Percentiles rank a stretch among this genome's conserved stretches.
Evolutionary conservation across 2,329 filamentous ascomycete species (phyloP).

Genomic region (Fusarium anguioides): DNA sequence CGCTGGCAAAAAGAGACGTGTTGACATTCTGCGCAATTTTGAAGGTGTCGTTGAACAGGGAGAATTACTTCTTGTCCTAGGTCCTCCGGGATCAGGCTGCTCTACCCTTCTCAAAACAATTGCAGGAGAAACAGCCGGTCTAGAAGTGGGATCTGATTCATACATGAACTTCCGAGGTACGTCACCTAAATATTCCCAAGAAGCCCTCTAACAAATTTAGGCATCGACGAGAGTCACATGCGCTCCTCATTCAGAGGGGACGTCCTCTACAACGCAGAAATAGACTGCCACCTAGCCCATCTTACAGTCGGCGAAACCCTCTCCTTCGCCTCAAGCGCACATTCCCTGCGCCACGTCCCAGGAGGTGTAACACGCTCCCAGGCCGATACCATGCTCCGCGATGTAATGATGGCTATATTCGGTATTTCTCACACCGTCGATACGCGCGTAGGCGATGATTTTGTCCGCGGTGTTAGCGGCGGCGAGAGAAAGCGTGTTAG

Average conservation of each 20-base stretch:
- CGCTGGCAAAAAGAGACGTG: constrained; percentile 8
- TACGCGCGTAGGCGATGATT: constrained; percentile 77
- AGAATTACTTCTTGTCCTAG: constrained; percentile 54
- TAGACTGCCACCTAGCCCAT: constrained; percentile 72
- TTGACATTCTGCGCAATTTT: constrained; percentile 46
- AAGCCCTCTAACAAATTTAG: constrained; percentile 2
- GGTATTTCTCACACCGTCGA: constrained; percentile 79
- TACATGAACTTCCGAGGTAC: constrained; percentile 65
- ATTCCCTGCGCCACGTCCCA: constrained; percentile 68
- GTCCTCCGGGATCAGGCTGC: constrained; percentile 65
- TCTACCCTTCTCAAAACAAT: constrained; percentile 69
- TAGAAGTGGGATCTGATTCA: constrained; percentile 38
- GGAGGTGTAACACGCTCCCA: constrained; percentile 22
- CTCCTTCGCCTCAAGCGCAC: constrained; percentile 70
- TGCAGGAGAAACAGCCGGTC: constrained; percentile 61
- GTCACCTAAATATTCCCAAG: rapidly evolving
- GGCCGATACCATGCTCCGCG: constrained; percentile 47
- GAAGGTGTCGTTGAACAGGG: constrained; percentile 47
- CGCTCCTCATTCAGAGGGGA: constrained; percentile 61
- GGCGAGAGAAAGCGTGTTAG: constrained; percentile 83
- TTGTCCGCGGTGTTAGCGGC: constrained; percentile 77
- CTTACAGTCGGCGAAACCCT: constrained; percentile 75
- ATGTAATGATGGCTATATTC: constrained; percentile 79
- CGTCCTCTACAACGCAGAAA: constrained; percentile 73
- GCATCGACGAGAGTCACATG: constrained; percentile 50